phyloP scores from a whole-genome alignment of 2,329 filamentous ascomycete species.

The Epichloe hybrida region DNA sequence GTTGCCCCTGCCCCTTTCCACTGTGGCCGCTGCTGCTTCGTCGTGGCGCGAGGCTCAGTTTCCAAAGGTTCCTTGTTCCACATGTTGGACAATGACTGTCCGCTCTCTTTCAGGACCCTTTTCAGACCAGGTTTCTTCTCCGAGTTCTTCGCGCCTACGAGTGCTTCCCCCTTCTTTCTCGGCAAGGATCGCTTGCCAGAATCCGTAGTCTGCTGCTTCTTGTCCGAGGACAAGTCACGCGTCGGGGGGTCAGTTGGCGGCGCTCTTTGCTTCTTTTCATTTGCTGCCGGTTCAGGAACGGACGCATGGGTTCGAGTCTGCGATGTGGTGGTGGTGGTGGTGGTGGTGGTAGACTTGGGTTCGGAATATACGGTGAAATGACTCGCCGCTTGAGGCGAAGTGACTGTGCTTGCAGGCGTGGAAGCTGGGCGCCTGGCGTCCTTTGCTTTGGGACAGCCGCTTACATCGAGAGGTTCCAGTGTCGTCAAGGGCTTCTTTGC shows the following conservation, averaged over 20 bases:
- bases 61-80: constrained; percentile 32
- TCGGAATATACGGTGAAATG: constrained; percentile 2
- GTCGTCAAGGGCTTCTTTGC: neutral
- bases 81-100: constrained; percentile 32
- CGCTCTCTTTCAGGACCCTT: constrained; percentile 37
- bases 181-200: constrained; percentile 7
- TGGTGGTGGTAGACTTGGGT: neutral
- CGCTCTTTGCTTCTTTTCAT: constrained; percentile 32
- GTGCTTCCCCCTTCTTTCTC: constrained; percentile 18
- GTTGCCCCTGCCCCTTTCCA: constrained; percentile 10
- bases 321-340: neutral
- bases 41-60: constrained; percentile 7
- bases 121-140: constrained; percentile 20
- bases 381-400: constrained; percentile 5
- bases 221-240: constrained; percentile 8
- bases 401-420: constrained; percentile 1
- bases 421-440: neutral
- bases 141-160: constrained; percentile 7
- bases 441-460: neutral
- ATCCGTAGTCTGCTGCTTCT: neutral
- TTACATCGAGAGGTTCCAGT: neutral
- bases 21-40: constrained; percentile 14
- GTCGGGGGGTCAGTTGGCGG: constrained; percentile 15
- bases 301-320: neutral
- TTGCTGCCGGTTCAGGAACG: constrained; percentile 16